These are phyloP conservation scores for Martiniozyma abietophila DNA, from an alignment of 805 yeast genomes.

Conservation along the genomic window DNA sequence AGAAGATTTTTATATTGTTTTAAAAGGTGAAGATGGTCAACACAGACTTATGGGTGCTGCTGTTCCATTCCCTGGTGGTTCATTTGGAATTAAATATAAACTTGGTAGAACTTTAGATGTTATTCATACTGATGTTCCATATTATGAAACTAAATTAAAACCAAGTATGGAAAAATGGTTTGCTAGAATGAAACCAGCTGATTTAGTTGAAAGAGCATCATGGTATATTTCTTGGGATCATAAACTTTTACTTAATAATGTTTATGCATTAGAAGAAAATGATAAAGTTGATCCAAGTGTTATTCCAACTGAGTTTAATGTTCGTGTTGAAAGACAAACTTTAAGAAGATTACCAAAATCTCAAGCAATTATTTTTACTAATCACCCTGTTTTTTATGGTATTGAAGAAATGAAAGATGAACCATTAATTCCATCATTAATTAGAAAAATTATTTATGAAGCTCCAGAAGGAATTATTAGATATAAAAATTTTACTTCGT, in stretches of 20 bases:
- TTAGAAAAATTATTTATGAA: constrained; percentile 53
- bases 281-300: constrained; percentile 38
- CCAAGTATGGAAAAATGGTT: constrained; percentile 71
- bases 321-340: constrained; percentile 68
- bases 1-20: constrained; percentile 63
- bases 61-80: constrained; percentile 74
- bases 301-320: constrained; percentile 46
- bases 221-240: constrained; percentile 74
- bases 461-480: constrained; percentile 58
- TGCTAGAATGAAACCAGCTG: constrained; percentile 46
- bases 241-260: constrained; percentile 44
- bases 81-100: constrained; percentile 52
- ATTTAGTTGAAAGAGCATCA: constrained; percentile 65
- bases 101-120: constrained; percentile 53
- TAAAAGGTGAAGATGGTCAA: constrained; percentile 41
- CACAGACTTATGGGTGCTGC: constrained; percentile 67
- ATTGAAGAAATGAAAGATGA: constrained; percentile 78
- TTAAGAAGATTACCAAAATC: constrained; percentile 57
- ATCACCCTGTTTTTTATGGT: constrained; percentile 70
- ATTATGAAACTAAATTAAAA: constrained; percentile 54
- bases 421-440: constrained; percentile 60
- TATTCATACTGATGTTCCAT: constrained; percentile 63
- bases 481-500: constrained; percentile 51
- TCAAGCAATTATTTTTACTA: constrained; percentile 59
- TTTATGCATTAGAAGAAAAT: constrained; percentile 38